Evolutionary conservation across 257 asterid species (phyloP).

Genomic region (Solanum sparsipilum): DNA sequence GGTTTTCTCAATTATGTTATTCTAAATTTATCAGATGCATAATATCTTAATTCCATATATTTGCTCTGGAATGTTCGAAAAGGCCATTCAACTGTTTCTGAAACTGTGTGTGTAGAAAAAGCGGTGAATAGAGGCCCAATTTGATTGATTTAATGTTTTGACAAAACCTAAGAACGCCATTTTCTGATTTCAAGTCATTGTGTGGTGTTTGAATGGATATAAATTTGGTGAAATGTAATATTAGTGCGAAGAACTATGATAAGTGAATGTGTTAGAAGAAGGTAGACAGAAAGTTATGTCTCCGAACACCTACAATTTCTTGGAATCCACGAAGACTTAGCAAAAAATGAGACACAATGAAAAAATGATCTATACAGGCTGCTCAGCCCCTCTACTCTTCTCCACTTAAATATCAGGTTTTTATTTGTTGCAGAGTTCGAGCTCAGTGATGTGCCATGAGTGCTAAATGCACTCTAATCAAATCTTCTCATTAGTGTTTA

Average conservation of each 20-base stretch:
- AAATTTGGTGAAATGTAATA: not conserved
- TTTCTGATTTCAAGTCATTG: not conserved
- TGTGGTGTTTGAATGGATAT: not conserved
- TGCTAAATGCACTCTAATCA: not conserved
- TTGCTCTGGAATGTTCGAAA: not conserved
- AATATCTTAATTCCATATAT: not conserved
- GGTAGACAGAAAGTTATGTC: not conserved
- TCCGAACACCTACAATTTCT: not conserved
- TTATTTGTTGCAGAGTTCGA: not conserved
- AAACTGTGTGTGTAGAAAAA: not conserved
- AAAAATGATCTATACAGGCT: not conserved
- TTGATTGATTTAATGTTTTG: not conserved
- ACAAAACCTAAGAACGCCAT: not conserved
- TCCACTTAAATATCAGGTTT: not conserved
- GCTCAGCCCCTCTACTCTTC: not conserved
- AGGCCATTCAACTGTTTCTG: not conserved
- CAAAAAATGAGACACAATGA: not conserved
- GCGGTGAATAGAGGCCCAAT: not conserved
- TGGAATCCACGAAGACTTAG: not conserved
- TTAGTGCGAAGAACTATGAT: not conserved
- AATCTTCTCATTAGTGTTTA: not conserved
- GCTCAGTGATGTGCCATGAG: not conserved
- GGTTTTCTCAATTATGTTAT: not conserved
- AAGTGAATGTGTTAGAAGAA: not conserved
- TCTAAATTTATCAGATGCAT: not conserved